These are phyloP conservation scores for Pseudocercospora fijiensis DNA, from an alignment of 2,329 filamentous ascomycete species.

Conservation along the genomic window DNA sequence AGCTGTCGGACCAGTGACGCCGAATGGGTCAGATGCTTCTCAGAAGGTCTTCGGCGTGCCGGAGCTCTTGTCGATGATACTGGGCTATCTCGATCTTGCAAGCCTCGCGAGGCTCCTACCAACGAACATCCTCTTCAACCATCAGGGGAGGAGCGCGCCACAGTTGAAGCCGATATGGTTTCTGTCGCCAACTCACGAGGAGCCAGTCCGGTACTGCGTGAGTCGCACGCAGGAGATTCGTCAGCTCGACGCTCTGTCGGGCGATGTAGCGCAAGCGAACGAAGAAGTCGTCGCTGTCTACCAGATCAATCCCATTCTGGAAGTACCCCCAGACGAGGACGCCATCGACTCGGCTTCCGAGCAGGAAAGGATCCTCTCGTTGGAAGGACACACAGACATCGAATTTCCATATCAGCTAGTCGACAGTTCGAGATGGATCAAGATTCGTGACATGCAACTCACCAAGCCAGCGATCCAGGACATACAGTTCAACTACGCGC, in stretches of 20 bases:
- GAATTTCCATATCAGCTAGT: not conserved
- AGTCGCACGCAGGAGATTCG: not conserved
- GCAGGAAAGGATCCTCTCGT: not conserved
- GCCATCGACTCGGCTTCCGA: not conserved
- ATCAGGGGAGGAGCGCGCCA: not conserved
- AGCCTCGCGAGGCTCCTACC: not conserved
- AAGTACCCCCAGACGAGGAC: not conserved
- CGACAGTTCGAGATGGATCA: not conserved
- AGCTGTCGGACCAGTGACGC: too few relatives aligned
- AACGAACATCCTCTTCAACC: not conserved
- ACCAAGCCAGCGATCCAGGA: not conserved
- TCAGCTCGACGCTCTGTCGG: not conserved
- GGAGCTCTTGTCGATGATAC: not conserved
- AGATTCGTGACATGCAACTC: not conserved
- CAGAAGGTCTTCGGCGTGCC: not conserved
- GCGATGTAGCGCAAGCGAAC: not conserved
- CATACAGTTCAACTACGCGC: not conserved
- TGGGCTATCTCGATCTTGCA: not conserved
- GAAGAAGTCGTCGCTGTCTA: not conserved
- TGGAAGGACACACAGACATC: not conserved
- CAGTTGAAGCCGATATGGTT: not conserved
- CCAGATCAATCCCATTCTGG: not conserved
- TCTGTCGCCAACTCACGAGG: not conserved
- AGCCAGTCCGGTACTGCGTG: not conserved
- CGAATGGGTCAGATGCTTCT: too few relatives aligned